A percentile compares a stretch with the other conserved stretches of the same genome.
These are phyloP conservation scores for Chrysoporthe austroafricana DNA, from an alignment of 2,329 filamentous ascomycete species.

Conservation along the genomic window DNA sequence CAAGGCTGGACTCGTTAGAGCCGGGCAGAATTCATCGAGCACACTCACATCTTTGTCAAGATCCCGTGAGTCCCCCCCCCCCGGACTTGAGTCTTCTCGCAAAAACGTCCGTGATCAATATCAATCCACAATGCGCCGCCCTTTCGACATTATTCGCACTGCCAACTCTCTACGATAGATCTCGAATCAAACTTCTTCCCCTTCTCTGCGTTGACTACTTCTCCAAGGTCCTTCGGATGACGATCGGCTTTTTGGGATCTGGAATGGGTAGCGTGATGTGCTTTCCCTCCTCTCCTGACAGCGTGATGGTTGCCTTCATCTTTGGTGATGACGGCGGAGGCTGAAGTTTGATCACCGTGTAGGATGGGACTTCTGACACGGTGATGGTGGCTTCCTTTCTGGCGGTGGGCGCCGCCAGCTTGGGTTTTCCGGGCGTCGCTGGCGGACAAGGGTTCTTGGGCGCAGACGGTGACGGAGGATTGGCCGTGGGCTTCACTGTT, in stretches of 20 bases:
- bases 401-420: slow-evolving; percentile 7
- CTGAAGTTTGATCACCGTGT: slow-evolving; percentile 15
- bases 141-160: slow-evolving; percentile 13
- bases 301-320: slow-evolving; percentile 16
- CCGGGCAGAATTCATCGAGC: not conserved
- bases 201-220: slow-evolving; percentile 22
- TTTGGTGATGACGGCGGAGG: slow-evolving; percentile 19
- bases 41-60: not conserved
- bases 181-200: slow-evolving; percentile 22
- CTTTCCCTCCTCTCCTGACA: slow-evolving; percentile 13
- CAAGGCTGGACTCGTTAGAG: not conserved
- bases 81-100: no score
- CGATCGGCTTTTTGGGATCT: slow-evolving; percentile 19
- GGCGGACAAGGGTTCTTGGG: slow-evolving; percentile 9
- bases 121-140: not conserved
- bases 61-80: not conserved
- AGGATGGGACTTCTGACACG: slow-evolving; percentile 8
- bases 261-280: slow-evolving; percentile 18
- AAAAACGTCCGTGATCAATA: no score
- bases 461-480: slow-evolving; percentile 2
- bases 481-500: slow-evolving; percentile 18
- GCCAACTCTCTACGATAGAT: slow-evolving; percentile 26
- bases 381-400: slow-evolving; percentile 8
- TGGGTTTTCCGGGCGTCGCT: slow-evolving; percentile 9
- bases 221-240: slow-evolving; percentile 22